These are phyloP conservation scores for Colletotrichum godetiae DNA, from an alignment of 2,329 filamentous ascomycete species.

Conservation along the genomic window DNA sequence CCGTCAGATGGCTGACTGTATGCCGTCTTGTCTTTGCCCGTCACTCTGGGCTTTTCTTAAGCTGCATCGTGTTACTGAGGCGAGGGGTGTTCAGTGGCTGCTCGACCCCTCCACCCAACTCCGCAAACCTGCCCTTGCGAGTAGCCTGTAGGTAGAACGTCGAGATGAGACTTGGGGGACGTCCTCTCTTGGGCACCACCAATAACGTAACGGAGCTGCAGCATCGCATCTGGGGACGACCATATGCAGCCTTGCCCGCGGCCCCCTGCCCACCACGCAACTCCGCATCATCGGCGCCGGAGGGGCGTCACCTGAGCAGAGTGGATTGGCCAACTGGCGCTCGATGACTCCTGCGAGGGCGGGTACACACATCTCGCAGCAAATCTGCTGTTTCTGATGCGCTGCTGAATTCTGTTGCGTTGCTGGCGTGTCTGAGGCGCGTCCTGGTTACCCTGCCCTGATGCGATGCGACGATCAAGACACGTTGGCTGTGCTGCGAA, in stretches of 20 bases:
- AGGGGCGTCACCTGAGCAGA: conserved; percentile 30
- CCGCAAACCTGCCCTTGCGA: not conserved
- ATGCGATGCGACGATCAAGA: conserved; percentile 28
- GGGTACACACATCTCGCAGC: conserved; percentile 35
- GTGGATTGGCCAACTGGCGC: conserved; percentile 29
- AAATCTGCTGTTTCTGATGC: conserved; percentile 34
- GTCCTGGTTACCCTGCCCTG: conserved; percentile 13
- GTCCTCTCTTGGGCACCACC: conserved; percentile 2
- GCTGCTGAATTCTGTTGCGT: conserved; percentile 10
- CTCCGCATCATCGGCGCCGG: conserved; percentile 34
- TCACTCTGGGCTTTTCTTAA: not conserved
- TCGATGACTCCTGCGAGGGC: conserved; percentile 31
- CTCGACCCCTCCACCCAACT: conserved; percentile 4
- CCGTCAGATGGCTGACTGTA: conserved; percentile 10
- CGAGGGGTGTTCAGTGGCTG: conserved; percentile 5
- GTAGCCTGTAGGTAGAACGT: not conserved
- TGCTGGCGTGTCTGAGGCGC: conserved; percentile 9
- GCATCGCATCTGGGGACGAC: conserved; percentile 26
- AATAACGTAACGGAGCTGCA: conserved; percentile 21
- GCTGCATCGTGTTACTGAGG: not conserved
- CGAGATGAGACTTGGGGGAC: conserved; percentile 20
- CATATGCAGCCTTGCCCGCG: conserved; percentile 34
- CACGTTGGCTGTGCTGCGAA: conserved; percentile 16
- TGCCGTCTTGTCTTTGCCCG: conserved; percentile 8
- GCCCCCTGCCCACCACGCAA: conserved; percentile 31